A percentile compares a stretch with the other conserved stretches of the same genome.
Evolutionary conservation across 1,139 yeast genomes (phyloP).

Genomic region (Diutina scorzettiae): DNA sequence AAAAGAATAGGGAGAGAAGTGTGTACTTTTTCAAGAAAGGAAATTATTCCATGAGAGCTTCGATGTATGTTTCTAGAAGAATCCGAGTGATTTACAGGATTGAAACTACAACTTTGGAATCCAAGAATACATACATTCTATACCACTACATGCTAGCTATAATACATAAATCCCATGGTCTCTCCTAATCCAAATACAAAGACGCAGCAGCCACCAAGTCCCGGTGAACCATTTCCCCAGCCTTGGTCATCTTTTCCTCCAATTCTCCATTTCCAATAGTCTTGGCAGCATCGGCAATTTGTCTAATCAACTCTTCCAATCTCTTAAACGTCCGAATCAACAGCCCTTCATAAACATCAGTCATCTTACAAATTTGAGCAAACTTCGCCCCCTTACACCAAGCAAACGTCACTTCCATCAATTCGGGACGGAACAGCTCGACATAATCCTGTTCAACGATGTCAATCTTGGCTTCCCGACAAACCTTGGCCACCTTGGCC

Average conservation of each 20-base stretch:
- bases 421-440: constrained; percentile 78
- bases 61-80: too few relatives aligned
- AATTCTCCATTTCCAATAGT: constrained; percentile 83
- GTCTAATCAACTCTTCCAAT: constrained; percentile 84
- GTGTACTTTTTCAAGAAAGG: too few relatives aligned
- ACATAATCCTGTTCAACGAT: constrained; percentile 85
- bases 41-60: too few relatives aligned
- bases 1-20: too few relatives aligned
- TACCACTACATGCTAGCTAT: too few relatives aligned
- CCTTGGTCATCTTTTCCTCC: constrained; percentile 80
- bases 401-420: constrained; percentile 92
- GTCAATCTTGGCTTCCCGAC: constrained; percentile 81
- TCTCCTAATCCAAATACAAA: constrained; percentile 45
- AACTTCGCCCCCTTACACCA: constrained; percentile 97
- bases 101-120: too few relatives aligned
- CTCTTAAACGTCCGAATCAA: constrained; percentile 89
- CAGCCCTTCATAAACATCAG: constrained; percentile 96
- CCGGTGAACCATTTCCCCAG: constrained; percentile 78
- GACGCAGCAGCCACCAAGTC: constrained; percentile 97
- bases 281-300: constrained; percentile 80
- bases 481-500: constrained; percentile 72
- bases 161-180: neutral
- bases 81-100: too few relatives aligned
- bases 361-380: constrained; percentile 96
- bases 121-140: too few relatives aligned